Conservation (phyloP, 495 filamentous ascomycete species). For the Penicillium samsonianum region DNA sequence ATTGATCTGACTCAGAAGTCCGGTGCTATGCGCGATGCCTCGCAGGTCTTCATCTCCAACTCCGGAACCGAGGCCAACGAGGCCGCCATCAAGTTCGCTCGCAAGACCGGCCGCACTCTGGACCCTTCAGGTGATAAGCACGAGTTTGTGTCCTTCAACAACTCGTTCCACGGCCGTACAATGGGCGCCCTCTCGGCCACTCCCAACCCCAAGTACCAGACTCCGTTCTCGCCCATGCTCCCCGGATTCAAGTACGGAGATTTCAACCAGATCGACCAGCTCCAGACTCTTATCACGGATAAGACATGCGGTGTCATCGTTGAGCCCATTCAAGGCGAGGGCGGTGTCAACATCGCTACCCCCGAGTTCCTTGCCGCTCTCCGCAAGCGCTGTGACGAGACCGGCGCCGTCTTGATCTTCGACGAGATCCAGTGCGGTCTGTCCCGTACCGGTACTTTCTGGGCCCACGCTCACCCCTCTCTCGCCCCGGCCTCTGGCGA, state of each 20-base stretch:
- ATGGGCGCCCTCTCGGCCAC: slow-evolving; percentile 92
- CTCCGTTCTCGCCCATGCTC: slow-evolving; percentile 91
- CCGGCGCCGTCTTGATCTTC: slow-evolving; percentile 86
- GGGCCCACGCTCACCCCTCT: slow-evolving; percentile 78
- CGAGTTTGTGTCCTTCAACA: slow-evolving; percentile 85
- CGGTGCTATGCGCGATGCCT: slow-evolving; percentile 77
- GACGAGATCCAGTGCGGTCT: slow-evolving; percentile 98
- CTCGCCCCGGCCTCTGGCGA: slow-evolving; percentile 40
- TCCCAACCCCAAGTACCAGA: slow-evolving; percentile 98
- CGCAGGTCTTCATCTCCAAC: slow-evolving; percentile 91
- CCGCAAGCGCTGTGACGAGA: slow-evolving; percentile 76
- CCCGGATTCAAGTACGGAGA: slow-evolving; percentile 87
- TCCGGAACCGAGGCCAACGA: slow-evolving; percentile 95
- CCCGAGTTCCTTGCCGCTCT: slow-evolving; percentile 79
- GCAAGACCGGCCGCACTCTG: slow-evolving; percentile 78
- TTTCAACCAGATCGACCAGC: slow-evolving; percentile 75
- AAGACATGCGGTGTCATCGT: slow-evolving; percentile 93
- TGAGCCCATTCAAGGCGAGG: slow-evolving; percentile 97
- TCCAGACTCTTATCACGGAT: slow-evolving; percentile 72
- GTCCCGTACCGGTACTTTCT: slow-evolving; percentile 79
- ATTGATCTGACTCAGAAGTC: slow-evolving; percentile 71
- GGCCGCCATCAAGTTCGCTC: slow-evolving; percentile 93
- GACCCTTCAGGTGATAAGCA: slow-evolving; percentile 72
- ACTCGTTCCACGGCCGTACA: slow-evolving; percentile 93
- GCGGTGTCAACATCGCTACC: slow-evolving; percentile 82